Evolutionary conservation across 306 rosid genomes (phyloP), one percentile per base, ranked within the genome.

Genomic region (Medicago lupulina): DNA sequence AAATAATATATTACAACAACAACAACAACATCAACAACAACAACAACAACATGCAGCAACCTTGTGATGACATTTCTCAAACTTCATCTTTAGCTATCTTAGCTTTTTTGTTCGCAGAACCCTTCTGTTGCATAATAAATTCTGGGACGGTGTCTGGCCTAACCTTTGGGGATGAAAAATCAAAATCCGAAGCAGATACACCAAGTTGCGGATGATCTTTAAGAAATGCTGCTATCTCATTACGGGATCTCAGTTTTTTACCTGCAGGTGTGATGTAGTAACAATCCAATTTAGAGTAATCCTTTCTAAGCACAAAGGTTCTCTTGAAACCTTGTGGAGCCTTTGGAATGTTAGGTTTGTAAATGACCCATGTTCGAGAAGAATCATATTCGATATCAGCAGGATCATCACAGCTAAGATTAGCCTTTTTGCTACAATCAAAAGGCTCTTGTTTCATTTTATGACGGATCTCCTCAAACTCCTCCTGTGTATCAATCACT

Each of bases 111-210:
- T 12, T 84, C 66, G 79, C 43, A 58, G 88, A 66, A 59, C 61
- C 82, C 87, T 74, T 86, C 81, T 63, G 23, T 21, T 21, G 83
- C 74, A 31, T 78, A 25, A 74, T 54, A 57, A 28, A 47, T 80
- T 77, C 89, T 6, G 97, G 97, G 49, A 90, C 18, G 21, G 97
- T 95, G 69, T 90, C 96, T 44, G 89, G 89, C 97, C 92, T 87
- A 4, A 92, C 50, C 87, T 86, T 95, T 14, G 98, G 98, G 47
- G 71, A 43, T 7, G 86, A 67, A 65, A 96, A 96, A 85, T 80
- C 87, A 13, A 95, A 95, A 76, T 77, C 83, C 2, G 86, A 7
- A 58, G 66, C 74, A 28, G 87, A 69, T 7, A 87, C 21, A 38
- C 76, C 91, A 44, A 61, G 72, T 60, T 70, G 74, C 1, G 93